phyloP scores from a whole-genome alignment of 495 filamentous ascomycete species.

The Staphylotrichum tortipilum region DNA sequence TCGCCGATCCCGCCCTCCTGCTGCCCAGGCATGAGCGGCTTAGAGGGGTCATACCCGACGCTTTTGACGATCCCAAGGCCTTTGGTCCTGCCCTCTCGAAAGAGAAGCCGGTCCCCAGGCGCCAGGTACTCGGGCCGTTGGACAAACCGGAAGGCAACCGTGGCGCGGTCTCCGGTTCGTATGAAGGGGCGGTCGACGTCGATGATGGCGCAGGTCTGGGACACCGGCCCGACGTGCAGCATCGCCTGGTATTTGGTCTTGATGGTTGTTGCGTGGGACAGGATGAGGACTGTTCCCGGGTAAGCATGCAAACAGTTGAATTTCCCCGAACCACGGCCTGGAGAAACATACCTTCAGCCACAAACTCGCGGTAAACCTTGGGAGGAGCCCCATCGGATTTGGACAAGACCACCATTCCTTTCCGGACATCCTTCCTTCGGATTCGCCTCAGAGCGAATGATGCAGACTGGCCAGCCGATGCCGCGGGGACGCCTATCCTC shows the following conservation, averaged over 20 bases:
- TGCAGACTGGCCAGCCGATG: constrained; percentile 84
- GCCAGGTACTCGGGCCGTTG: constrained; percentile 92
- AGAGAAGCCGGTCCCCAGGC: constrained; percentile 80
- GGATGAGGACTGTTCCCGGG: constrained; percentile 61
- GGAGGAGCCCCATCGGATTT: constrained; percentile 63
- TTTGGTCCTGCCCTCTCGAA: constrained; percentile 92
- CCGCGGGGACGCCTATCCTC: constrained; percentile 80
- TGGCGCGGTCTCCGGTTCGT: constrained; percentile 83
- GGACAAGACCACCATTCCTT: constrained; percentile 94
- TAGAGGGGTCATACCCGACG: constrained; percentile 69
- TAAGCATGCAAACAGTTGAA: neutral
- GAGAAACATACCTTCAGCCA: constrained; percentile 63
- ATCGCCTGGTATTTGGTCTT: constrained; percentile 97
- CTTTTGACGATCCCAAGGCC: constrained; percentile 90
- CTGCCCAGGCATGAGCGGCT: constrained; percentile 28
- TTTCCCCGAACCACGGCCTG: neutral
- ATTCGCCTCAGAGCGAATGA: constrained; percentile 84
- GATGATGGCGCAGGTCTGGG: constrained; percentile 93
- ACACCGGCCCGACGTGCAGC: constrained; percentile 93
- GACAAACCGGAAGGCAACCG: constrained; percentile 88
- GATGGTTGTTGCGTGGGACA: constrained; percentile 97
- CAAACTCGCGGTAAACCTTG: constrained; percentile 85
- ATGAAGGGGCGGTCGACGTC: constrained; percentile 96
- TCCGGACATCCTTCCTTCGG: constrained; percentile 85
- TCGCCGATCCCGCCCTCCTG: constrained; percentile 13